Evolutionary conservation across 2,329 filamentous ascomycete genomes (phyloP).

Genomic region (Rhynchosporium agropyri): DNA sequence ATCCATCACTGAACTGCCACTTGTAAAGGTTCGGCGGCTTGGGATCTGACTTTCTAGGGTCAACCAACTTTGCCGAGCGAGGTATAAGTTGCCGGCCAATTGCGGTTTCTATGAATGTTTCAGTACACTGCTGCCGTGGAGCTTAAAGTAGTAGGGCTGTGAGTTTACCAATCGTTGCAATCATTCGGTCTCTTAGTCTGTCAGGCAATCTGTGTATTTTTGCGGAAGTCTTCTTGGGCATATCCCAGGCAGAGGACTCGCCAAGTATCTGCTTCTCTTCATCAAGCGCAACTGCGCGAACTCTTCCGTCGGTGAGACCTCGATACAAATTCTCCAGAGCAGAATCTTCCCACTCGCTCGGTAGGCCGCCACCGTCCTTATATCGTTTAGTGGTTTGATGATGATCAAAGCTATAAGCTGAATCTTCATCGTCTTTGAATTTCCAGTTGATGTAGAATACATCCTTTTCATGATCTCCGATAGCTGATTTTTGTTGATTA

Average conservation of each 20-base stretch:
- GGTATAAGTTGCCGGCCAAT: slow-evolving; percentile 15
- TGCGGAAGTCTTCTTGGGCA: neutral
- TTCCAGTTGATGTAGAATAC: slow-evolving; percentile 5
- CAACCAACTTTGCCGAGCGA: slow-evolving; percentile 7
- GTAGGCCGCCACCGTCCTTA: slow-evolving; percentile 1
- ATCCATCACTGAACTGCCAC: slow-evolving; percentile 18
- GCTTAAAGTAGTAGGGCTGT: no score
- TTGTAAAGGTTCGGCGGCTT: slow-evolving; percentile 16
- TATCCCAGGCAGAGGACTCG: neutral
- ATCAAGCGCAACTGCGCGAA: slow-evolving; percentile 5
- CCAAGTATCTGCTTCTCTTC: neutral
- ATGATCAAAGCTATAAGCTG: neutral
- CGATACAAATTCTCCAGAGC: slow-evolving; percentile 10
- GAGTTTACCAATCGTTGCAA: slow-evolving; percentile 6
- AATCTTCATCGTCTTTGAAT: neutral
- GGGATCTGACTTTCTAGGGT: slow-evolving; percentile 18
- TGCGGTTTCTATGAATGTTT: slow-evolving; percentile 12
- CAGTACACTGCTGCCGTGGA: neutral
- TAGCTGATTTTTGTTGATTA: neutral
- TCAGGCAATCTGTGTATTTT: neutral
- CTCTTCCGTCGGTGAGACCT: slow-evolving; percentile 1
- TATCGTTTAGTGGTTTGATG: neutral
- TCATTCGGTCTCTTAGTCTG: slow-evolving; percentile 7
- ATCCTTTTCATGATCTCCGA: neutral
- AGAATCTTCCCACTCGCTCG: slow-evolving; percentile 6